Percentiles rank a stretch among this genome's conserved stretches.
These are phyloP conservation scores for Scheffersomyces lignosus DNA, from an alignment of 805 yeast genomes.

Conservation along the genomic window DNA sequence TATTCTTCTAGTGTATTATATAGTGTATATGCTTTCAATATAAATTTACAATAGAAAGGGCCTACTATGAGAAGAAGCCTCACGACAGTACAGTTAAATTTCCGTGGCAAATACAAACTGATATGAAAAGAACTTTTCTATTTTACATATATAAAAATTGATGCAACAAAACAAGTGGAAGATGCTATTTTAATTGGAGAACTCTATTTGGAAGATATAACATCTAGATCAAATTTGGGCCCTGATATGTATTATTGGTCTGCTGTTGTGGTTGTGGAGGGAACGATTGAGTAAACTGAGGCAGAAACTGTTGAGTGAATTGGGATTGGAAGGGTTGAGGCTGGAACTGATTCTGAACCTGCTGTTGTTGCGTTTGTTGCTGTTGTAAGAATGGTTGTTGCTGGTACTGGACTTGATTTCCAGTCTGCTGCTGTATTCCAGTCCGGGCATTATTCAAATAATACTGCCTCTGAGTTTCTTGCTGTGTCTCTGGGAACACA, in stretches of 20 bases:
- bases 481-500: slow-evolving; percentile 67
- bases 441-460: slow-evolving; percentile 36
- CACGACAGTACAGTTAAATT: no score
- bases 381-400: slow-evolving; percentile 14
- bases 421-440: slow-evolving; percentile 30
- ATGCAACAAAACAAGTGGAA: no score
- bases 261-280: slow-evolving; percentile 5
- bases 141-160: no score
- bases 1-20: no score
- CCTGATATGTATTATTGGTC: slow-evolving; percentile 15
- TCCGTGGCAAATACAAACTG: no score
- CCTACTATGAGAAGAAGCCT: no score
- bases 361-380: slow-evolving; percentile 17
- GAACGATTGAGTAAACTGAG: slow-evolving; percentile 1
- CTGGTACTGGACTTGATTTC: slow-evolving; percentile 1
- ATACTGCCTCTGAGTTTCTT: slow-evolving; percentile 38
- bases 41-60: no score
- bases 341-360: slow-evolving; percentile 21
- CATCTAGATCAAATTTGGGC: slow-evolving; percentile 23
- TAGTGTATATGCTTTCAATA: no score
- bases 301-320: slow-evolving; percentile 6
- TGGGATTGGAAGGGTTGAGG: slow-evolving; percentile 24
- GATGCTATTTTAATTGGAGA: no score
- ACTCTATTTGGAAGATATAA: no score
- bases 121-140: no score